phyloP scores from a whole-genome alignment of 2,329 filamentous ascomycete genomes.

The Aureobasidium pullulans region DNA sequence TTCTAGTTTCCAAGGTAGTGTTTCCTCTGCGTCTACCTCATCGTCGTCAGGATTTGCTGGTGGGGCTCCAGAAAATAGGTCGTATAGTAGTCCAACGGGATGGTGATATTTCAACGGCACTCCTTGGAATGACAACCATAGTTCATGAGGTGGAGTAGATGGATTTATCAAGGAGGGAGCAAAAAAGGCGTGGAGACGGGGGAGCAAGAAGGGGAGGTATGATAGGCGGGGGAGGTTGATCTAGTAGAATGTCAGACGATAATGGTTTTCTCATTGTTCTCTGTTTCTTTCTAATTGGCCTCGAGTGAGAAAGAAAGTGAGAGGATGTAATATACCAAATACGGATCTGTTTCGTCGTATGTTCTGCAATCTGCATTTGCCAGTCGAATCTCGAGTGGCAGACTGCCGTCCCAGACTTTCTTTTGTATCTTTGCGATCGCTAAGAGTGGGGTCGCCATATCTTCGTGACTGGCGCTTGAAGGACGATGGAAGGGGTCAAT shows the following conservation, averaged over 20 bases:
- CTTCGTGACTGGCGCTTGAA: neutral
- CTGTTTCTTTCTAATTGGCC: too few species aligned
- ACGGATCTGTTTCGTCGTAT: constrained; percentile 54
- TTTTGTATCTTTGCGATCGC: constrained; percentile 33
- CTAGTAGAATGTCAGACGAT: constrained; percentile 25
- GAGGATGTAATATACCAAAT: constrained; percentile 40
- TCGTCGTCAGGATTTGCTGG: constrained; percentile 22
- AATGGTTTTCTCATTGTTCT: too few species aligned
- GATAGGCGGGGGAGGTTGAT: constrained; percentile 58
- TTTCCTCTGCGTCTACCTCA: constrained; percentile 18
- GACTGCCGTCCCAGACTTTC: constrained; percentile 51
- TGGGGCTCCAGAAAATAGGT: constrained; percentile 56
- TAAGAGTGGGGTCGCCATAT: neutral
- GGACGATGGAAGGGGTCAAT: neutral
- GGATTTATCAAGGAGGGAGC: constrained; percentile 50
- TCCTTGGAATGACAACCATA: constrained; percentile 60
- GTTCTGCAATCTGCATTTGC: constrained; percentile 53
- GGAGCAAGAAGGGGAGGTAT: constrained; percentile 60
- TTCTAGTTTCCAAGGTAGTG: constrained; percentile 55
- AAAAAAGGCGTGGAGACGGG: constrained; percentile 58
- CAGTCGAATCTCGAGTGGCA: constrained; percentile 54
- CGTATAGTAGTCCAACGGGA: constrained; percentile 60
- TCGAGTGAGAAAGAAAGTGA: neutral
- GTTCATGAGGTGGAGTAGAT: constrained; percentile 42
- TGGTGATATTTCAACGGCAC: constrained; percentile 68